Percentiles rank a stretch among this genome's conserved stretches.
These are phyloP conservation scores for Termitomyces sp. DNA, from an alignment of 768 basidiomycete genomes.

Conservation along the genomic window DNA sequence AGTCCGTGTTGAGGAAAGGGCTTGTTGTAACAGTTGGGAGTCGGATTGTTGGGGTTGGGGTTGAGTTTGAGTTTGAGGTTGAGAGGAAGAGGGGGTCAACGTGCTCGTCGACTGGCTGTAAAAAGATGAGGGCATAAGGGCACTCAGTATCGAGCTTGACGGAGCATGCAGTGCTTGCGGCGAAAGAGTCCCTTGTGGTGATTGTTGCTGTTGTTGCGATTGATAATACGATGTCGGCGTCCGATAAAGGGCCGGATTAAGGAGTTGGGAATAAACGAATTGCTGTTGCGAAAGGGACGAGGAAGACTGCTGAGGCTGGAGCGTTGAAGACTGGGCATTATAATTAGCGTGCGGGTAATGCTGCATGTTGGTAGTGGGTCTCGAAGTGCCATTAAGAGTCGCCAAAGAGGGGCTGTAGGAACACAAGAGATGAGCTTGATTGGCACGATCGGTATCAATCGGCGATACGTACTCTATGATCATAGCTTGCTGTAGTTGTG, in stretches of 20 bases:
- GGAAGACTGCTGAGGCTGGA: slow-evolving; percentile 32
- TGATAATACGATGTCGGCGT: slow-evolving; percentile 23
- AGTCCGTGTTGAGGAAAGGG: neutral
- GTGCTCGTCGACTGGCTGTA: slow-evolving; percentile 18
- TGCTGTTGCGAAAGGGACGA: slow-evolving; percentile 30
- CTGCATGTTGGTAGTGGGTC: slow-evolving; percentile 31
- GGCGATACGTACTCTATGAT: slow-evolving; percentile 64
- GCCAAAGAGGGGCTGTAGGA: slow-evolving; percentile 54
- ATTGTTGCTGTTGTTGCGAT: slow-evolving; percentile 29
- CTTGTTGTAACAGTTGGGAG: neutral
- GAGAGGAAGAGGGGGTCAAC: neutral
- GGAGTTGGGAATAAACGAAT: slow-evolving; percentile 44
- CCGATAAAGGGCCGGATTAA: slow-evolving; percentile 22
- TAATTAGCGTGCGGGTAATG: slow-evolving; percentile 42
- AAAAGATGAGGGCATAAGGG: slow-evolving; percentile 28
- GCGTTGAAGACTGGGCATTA: slow-evolving; percentile 25
- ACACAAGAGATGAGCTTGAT: slow-evolving; percentile 14
- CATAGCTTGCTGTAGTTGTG: slow-evolving; percentile 38
- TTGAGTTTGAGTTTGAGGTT: slow-evolving; percentile 9
- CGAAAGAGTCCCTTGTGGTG: slow-evolving; percentile 61
- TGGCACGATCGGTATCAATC: slow-evolving; percentile 8
- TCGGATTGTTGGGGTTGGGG: slow-evolving; percentile 15
- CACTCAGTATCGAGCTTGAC: slow-evolving; percentile 40
- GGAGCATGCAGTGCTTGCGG: slow-evolving; percentile 69
- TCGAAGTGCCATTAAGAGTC: slow-evolving; percentile 43